phyloP scores from a whole-genome alignment of 306 rosid genomes.

The Prosopis cineraria region DNA sequence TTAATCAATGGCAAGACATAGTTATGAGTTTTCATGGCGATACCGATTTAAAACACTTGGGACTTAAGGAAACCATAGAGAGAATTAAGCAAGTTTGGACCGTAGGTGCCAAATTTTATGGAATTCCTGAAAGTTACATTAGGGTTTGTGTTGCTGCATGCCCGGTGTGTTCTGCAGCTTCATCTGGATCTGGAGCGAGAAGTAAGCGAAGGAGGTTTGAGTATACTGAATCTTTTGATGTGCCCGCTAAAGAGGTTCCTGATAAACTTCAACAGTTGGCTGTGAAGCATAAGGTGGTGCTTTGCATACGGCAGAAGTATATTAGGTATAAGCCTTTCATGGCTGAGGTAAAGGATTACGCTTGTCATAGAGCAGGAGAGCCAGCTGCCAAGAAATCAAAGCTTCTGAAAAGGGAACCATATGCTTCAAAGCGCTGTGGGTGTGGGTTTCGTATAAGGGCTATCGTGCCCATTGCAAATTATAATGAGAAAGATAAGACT shows the following conservation, averaged over 20 bases:
- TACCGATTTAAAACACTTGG: conserved; percentile 75
- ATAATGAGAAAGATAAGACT: conserved; percentile 95
- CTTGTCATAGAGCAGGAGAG: conserved; percentile 96
- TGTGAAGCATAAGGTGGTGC: conserved; percentile 90
- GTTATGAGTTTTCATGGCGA: conserved; percentile 84
- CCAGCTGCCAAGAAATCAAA: conserved; percentile 81
- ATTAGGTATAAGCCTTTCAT: conserved; percentile 97
- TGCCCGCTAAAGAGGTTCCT: conserved; percentile 94
- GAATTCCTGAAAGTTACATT: conserved; percentile 92
- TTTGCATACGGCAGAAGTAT: conserved; percentile 96
- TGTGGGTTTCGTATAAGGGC: conserved; percentile 99
- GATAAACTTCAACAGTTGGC: conserved; percentile 81
- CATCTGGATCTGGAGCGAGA: conserved; percentile 52
- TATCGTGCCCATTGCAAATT: conserved; percentile 92
- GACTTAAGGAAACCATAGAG: conserved; percentile 84
- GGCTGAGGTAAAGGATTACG: conserved; percentile 99
- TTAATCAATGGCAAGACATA: conserved; percentile 90
- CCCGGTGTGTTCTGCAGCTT: conserved; percentile 60
- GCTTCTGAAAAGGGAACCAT: conserved; percentile 92
- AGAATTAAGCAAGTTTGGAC: conserved; percentile 94
- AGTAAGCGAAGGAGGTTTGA: conserved; percentile 86
- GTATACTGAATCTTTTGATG: conserved; percentile 88
- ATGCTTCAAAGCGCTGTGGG: conserved; percentile 94
- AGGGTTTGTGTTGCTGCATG: conserved; percentile 90
- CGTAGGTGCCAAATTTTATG: conserved; percentile 96